Base-by-base conservation (phyloP, 1,139 yeast genomes). In the Suhomyces coccinellae region DNA sequence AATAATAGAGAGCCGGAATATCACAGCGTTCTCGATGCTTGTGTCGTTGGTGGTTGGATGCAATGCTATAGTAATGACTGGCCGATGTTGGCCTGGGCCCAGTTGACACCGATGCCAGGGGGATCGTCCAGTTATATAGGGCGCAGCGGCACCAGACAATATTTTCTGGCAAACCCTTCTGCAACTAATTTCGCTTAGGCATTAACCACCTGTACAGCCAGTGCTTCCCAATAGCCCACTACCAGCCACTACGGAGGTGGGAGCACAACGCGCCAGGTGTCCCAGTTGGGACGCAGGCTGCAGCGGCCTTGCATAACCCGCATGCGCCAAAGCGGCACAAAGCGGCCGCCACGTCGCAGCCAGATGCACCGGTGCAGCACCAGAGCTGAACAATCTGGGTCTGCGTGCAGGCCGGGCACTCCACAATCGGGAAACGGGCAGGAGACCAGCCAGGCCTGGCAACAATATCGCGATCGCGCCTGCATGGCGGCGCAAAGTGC, bases 231-330 rank as follows among this genome's bases (percentile, higher is more conserved):
- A 45, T 41, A 38, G 45, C 41, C 15, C 13, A 15, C 15, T 20
- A 32, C 48, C 48, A 45, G 48, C 48, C 43, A 36, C 41, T 39
- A 37, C 13, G 33, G 33, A 15, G 30, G 39, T 40, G 43, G 43
- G 30, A 29, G 34, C 39, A 35, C 13, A 31, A 40, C 39, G 31
- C 31, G 13, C 17, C 28, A 29, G 10, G n/a, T 28, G 37, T 26
- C 32, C 35, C 28, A 33, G 28, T 11, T 24, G 15, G 36, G 10
- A 13, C 13, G 9, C 14, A 8, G 5, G 36, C 28, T n/a, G 13
- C 28, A 12, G 22, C 22, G 11, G 20, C 6, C 12, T 4, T 27
- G 24, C 31, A 36, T 20, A 22, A 36, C n/a, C 31, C 30, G 29
- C 15, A 36, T 16, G 33, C 35, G 26, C 30, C 37, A 17, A 20